phyloP scores from a whole-genome alignment of 2,329 filamentous ascomycete species.

The Aspergillus novofumigatus region DNA sequence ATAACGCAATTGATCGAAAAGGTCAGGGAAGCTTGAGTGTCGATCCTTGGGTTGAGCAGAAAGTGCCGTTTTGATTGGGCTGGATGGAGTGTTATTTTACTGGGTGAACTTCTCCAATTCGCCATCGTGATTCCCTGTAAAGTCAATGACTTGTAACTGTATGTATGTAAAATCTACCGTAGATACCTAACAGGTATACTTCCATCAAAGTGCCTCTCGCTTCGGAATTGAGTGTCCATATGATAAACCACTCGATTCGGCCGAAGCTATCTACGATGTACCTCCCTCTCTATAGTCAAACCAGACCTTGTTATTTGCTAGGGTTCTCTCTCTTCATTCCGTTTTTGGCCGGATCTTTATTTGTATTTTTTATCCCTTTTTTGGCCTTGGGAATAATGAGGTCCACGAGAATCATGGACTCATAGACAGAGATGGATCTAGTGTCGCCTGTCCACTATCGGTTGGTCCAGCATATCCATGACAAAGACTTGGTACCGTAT shows the following conservation, averaged over 20 bases:
- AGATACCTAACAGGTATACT: not conserved
- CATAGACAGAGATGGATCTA: not conserved
- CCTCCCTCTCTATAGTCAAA: not conserved
- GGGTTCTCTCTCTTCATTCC: not conserved
- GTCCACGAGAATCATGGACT: not conserved
- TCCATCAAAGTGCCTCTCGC: too few species aligned
- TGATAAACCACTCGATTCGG: not conserved
- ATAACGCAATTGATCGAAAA: not conserved
- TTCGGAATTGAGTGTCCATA: not conserved
- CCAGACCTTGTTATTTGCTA: not conserved
- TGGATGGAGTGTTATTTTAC: not conserved
- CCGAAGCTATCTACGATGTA: not conserved
- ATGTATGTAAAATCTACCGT: not conserved
- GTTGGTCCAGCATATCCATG: not conserved
- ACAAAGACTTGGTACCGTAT: not conserved
- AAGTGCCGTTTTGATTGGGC: not conserved
- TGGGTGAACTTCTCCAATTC: not conserved
- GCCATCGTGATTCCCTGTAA: not conserved
- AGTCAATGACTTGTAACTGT: not conserved
- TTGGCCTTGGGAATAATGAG: not conserved
- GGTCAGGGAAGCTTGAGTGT: not conserved
- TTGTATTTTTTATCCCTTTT: not conserved
- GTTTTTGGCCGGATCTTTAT: not conserved
- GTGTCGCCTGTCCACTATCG: not conserved
- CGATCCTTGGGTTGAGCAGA: not conserved